Evolutionary conservation across 768 basidiomycete genomes (phyloP), one percentile per base, ranked within the genome.

Genomic region (Podaxis sp.): DNA sequence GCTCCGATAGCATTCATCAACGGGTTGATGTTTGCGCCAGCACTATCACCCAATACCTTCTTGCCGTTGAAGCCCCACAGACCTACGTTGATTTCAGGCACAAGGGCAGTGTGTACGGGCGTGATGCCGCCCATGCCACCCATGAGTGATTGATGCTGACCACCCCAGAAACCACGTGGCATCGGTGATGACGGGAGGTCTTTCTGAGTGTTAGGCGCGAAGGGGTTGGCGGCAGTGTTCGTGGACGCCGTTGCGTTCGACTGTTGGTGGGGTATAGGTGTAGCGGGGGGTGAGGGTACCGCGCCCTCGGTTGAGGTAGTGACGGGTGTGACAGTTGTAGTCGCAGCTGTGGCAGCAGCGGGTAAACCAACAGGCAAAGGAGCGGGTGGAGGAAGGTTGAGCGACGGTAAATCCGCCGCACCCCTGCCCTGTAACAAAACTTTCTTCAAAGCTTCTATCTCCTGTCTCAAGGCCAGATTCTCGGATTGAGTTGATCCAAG

Each of bases 21-120:
- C 17, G 92, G 92, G 70, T 94, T 94, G 72, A 93, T 83, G 70
- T 93, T 94, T 80, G 71, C 66, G 63, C 70, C 59, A 66, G 67
- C 33, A 69, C 67, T 37, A 43, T 47, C 63, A 46, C 63, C 59
- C 55, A 53, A 50, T 19, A 43, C 46, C n/a, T 25, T 55, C 50
- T 57, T 55, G 3, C 41, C 54, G 27, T 22, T 53, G 41, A 53
- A 25, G 22, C 46, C 58, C 65, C 52, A 68, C 60, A 61, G 59
- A 22, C 64, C 64, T 29, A 59, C 58, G 15, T 57, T 68, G 57
- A 86, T 76, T 65, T 94, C 91, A 0, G 94, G 92, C 40, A 94
- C 82, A 47, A 95, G 81, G 0, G 93, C 85, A 2, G 91, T 86
- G 71, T 96, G 93, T 24, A 94, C 93, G 41, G 90, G 90, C 0